Evolutionary conservation across 176 grass and related monocot species (phyloP), one percentile per base, ranked within the genome.

Genomic region (Triticum urartu): DNA sequence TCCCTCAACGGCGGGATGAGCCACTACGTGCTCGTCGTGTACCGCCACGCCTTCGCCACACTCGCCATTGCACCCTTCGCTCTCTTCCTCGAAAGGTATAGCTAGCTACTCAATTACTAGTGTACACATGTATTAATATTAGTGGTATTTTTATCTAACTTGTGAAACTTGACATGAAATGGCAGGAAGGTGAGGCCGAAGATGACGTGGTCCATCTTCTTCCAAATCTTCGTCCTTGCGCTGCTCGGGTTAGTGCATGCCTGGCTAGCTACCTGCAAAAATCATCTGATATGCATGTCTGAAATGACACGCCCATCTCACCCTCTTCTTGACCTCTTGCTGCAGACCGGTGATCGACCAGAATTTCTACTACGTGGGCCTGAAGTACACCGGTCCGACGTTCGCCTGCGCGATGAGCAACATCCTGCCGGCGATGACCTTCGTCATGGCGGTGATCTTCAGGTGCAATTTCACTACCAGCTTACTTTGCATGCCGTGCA

Each of bases 361-460:
- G 71, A 98, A 98, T 43, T 95, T 98, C 73, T 98, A 98, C 81
- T 98, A 98, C 21, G 87, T 68, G 1, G 96, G 90, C 1, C 61
- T 98, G 9, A 98, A 98, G 79, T 85, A 85, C 67, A 95, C 93
- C 3, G 92, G 93, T 1, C 96, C 96, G 18, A 98, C 96, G 5
- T 98, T 98, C 84, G 89, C 92, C 22, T 98, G 96, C 73, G 96
- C 96, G 0, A 91, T 98, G 96, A 98, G 93, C 86, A 98, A 98
- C 93, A 98, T 98, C 77, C 74, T 98, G 14, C 96, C 96, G 1
- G 96, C 93, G 6, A 92, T 98, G 93, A 98, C 96, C 84, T 98
- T 95, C 36, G 88, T 98, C 17, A 38, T 98, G 92, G 96, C 96
- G 2, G 88, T 95, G 5, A 79, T 98, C 84, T 98, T 90, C 87